Base-by-base conservation (phyloP, 129 eudicot genomes). In the Cynara cardunculus region DNA sequence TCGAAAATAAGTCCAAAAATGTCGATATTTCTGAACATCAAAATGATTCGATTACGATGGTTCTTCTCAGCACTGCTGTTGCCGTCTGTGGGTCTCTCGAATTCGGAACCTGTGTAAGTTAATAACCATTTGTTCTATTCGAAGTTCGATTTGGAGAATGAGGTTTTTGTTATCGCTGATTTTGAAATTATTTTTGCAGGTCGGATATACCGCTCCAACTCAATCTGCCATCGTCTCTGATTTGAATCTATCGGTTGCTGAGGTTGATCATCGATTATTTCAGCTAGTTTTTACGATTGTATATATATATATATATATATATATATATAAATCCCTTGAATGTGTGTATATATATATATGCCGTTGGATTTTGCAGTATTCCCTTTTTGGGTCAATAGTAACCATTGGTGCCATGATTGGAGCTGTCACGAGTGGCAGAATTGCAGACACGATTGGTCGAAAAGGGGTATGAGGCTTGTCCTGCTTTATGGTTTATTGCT, bases 361-460 rank as follows among this genome's bases (percentile, higher is more conserved):
- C 5, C 25, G 22, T 10, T 19, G 13, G 19, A 37, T 62, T 22
- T 78, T 83, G 74, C 87, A 94, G 98, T 94, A 73, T 85, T 89
- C 98, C 27, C 72, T 86, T 80, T 94, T 94, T 82, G 98, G 98
- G 12, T 93, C 98, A 59, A 91, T 93, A 1, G 74, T 93, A 37
- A 91, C 98, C 1, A 93, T 93, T 78, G 98, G 98, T 4, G 98
- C 98, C 22, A 89, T 93, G 98, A 78, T 93, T 85, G 98, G 98
- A 10, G 98, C 98, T 10, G 66, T 93, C 19, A 88, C 98, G 12
- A 93, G 98, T 25, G 98, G 98, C 22, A 79, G 87, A 82, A 74
- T 90, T 30, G 89, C 98, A 18, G 98, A 93, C 75, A 88, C 79
- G 34, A 76, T 91, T 24, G 98, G 98, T 59, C 75, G 98, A 65